Base-by-base conservation (phyloP, 192 early-diverging fungal genomes). In the Coemansia sp. region DNA sequence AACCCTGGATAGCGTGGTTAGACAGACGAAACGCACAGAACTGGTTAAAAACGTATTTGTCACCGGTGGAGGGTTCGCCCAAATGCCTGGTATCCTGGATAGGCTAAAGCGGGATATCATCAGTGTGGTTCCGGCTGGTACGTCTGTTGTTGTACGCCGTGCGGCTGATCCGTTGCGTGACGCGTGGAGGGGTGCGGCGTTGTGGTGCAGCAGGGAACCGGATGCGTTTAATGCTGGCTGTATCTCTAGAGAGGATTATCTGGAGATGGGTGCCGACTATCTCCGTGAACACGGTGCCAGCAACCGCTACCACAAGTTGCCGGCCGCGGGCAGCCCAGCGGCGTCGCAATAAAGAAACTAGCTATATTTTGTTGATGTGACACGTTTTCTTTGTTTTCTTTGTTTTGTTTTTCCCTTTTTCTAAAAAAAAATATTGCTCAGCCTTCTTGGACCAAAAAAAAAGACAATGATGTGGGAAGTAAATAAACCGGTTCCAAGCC, bases 131-230 rank as follows among this genome's bases (percentile, higher is more conserved):
- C 90, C 93, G 2, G 84, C 75, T 5, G 72, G 73, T 29, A 83
- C 89, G 6, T 38, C 77, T 4, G 73, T 91, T 33, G 62, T 64
- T 25, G 86, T 94, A 18, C 70, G 71, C n/a, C 70, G 67, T 11
- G 93, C 94, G 0, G 69, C 68, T 2, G 86, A 95, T 75, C 91
- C 92, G 14, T 38, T 89, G 62, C 65, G 89, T 42, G 93, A 94
- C 72, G 89, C 91, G 10, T 96, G 94, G 94, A 83, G 80, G 5
- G 94, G 94, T 14, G 94, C 94, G 0, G 89, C 93, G 31, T 77
- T 85, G 61, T 91, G 90, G 85, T 85, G 87, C 12, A 66, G 76
- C 10, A 62, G 57, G 55, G n/a, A 72, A 69, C 14, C 80, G 75
- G 67, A 74, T 28, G 67, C 65, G 12, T 78, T 84, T 56, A 68